Conservation (phyloP, 768 basidiomycete species). For the Paxillus rubicundulus region DNA sequence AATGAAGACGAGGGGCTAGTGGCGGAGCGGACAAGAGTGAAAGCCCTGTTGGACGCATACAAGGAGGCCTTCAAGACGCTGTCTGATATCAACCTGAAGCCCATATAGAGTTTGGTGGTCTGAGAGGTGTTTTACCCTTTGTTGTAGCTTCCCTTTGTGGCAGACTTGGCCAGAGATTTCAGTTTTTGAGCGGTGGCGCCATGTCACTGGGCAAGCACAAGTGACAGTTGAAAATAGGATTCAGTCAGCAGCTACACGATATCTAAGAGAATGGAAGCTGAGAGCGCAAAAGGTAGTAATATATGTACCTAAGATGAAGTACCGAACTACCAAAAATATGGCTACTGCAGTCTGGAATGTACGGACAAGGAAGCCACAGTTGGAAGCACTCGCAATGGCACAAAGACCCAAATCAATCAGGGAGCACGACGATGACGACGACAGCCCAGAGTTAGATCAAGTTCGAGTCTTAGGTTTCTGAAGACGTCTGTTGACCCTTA, state of each 20-base stretch:
- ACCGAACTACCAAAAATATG: constrained; percentile 13
- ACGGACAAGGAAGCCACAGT: constrained; percentile 15
- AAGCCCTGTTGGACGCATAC: constrained; percentile 93
- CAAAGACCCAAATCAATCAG: constrained; percentile 15
- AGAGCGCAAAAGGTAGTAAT: background rate
- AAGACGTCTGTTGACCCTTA: constrained; percentile 43
- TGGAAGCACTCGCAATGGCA: constrained; percentile 18
- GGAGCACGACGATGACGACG: background rate
- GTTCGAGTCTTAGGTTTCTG: constrained; percentile 7
- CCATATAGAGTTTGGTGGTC: constrained; percentile 34
- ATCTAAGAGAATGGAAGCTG: background rate
- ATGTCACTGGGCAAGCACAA: too few relatives aligned
- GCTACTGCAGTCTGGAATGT: constrained; percentile 24
- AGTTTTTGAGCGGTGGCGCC: too few relatives aligned
- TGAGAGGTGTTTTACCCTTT: background rate
- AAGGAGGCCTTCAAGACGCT: constrained; percentile 89
- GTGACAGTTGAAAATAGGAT: background rate
- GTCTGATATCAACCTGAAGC: constrained; percentile 78
- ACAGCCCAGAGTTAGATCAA: background rate
- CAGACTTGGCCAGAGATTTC: background rate
- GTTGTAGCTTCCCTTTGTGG: background rate
- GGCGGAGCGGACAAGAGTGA: constrained; percentile 89
- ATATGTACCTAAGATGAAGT: constrained; percentile 6
- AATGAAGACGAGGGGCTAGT: constrained; percentile 96
- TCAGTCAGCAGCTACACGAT: background rate